Percentiles rank a stretch among this genome's conserved stretches.
phyloP scores from a whole-genome alignment of 495 filamentous ascomycete species.

The Daldinia concentrica region DNA sequence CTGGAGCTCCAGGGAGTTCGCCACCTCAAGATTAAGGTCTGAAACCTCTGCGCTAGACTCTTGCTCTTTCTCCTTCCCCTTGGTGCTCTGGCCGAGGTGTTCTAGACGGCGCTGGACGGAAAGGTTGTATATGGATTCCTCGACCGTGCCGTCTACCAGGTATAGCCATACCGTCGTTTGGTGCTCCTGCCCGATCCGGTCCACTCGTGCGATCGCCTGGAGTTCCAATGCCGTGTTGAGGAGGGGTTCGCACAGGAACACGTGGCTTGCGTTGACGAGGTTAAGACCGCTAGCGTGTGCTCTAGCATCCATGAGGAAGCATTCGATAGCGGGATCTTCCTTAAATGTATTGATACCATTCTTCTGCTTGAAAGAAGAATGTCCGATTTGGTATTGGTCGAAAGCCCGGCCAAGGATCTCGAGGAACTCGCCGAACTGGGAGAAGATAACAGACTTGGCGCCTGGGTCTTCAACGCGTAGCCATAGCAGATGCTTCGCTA shows the following conservation, averaged over 20 bases:
- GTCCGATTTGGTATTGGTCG: constrained; percentile 71
- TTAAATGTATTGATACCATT: constrained; percentile 78
- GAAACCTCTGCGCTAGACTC: constrained; percentile 41
- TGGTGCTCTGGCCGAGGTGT: constrained; percentile 67
- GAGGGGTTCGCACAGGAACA: constrained; percentile 92
- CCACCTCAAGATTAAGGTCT: constrained; percentile 74
- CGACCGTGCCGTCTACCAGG: constrained; percentile 84
- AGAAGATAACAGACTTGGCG: constrained; percentile 90
- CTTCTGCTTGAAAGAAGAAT: constrained; percentile 68
- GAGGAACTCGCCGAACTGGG: constrained; percentile 86
- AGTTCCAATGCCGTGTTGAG: constrained; percentile 93
- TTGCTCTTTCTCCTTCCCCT: constrained; percentile 48
- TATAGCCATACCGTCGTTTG: constrained; percentile 97
- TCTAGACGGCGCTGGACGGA: constrained; percentile 79
- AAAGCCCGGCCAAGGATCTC: constrained; percentile 75
- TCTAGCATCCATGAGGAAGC: constrained; percentile 88
- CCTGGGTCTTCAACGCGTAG: constrained; percentile 84
- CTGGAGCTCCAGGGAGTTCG: constrained; percentile 84
- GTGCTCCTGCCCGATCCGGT: constrained; percentile 89
- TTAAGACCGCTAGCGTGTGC: constrained; percentile 89
- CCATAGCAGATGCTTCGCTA: constrained; percentile 85
- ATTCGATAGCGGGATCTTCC: constrained; percentile 76
- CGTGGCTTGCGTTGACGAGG: constrained; percentile 89
- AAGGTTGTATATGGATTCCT: constrained; percentile 87
- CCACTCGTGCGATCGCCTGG: constrained; percentile 92